These are phyloP conservation scores for Russula abietina DNA, from an alignment of 768 basidiomycete species.

Conservation along the genomic window DNA sequence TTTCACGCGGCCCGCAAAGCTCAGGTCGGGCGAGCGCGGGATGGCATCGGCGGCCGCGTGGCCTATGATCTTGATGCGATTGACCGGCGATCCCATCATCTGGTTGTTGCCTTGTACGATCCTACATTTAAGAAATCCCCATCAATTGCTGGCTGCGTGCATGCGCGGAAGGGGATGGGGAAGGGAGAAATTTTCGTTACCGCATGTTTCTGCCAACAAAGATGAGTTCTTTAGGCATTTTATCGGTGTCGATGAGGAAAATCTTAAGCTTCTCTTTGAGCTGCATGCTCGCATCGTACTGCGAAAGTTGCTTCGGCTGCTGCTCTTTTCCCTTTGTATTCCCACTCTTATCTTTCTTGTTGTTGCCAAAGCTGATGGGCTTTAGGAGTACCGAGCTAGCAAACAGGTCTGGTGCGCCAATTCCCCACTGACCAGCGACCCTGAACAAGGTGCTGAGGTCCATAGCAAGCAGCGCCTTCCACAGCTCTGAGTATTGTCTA, in stretches of 20 bases:
- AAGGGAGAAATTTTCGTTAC: conserved; percentile 30
- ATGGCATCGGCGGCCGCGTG: conserved; percentile 73
- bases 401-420: conserved; percentile 64
- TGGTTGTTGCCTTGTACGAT: conserved; percentile 64
- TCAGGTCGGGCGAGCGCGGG: conserved; percentile 39
- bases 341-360: background rate
- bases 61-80: conserved; percentile 85
- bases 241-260: conserved; percentile 68
- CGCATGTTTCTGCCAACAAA: conserved; percentile 77
- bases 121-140: conserved; percentile 18
- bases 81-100: conserved; percentile 76
- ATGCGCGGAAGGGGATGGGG: too few species aligned
- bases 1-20: conserved; percentile 37
- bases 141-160: background rate
- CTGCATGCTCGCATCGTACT: conserved; percentile 61
- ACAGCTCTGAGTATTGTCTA: conserved; percentile 69
- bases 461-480: conserved; percentile 57
- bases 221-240: conserved; percentile 69
- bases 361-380: conserved; percentile 44
- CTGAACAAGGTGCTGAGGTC: conserved; percentile 49
- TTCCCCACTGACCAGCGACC: conserved; percentile 58
- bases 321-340: conserved; percentile 28
- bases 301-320: conserved; percentile 36
- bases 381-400: conserved; percentile 69
- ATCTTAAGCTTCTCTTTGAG: conserved; percentile 64